These are phyloP conservation scores for Geotrichum fermentans DNA, from an alignment of 1,139 yeast genomes.

Conservation along the genomic window DNA sequence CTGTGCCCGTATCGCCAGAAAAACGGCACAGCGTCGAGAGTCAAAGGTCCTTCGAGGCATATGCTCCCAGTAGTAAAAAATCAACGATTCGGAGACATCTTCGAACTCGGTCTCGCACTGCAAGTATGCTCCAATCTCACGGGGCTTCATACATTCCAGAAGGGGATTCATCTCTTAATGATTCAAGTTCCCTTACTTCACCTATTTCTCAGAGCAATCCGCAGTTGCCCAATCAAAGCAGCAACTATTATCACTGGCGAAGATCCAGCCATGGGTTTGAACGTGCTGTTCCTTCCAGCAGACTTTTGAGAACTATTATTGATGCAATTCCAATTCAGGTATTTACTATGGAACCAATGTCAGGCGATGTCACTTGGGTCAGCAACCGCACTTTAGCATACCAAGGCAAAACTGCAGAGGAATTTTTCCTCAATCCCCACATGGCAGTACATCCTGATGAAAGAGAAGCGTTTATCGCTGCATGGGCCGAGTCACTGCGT, in stretches of 20 bases:
- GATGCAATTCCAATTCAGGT: constrained; percentile 40
- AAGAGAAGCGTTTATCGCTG: constrained; percentile 26
- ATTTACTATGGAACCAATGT: constrained; percentile 34
- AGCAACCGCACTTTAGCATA: constrained; percentile 36
- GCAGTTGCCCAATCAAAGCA: not conserved
- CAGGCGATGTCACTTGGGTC: constrained; percentile 37
- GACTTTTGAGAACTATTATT: constrained; percentile 33
- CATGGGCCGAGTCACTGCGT: constrained; percentile 32
- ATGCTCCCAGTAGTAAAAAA: not conserved
- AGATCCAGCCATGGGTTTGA: constrained; percentile 18
- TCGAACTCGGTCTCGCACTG: constrained; percentile 6
- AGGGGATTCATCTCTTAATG: constrained; percentile 6
- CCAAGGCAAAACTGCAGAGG: constrained; percentile 35
- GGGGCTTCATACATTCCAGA: constrained; percentile 26
- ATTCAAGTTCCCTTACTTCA: not conserved
- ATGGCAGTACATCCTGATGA: constrained; percentile 35
- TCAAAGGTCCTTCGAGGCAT: not conserved
- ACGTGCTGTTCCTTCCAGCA: constrained; percentile 26
- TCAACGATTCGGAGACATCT: not conserved
- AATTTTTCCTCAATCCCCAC: constrained; percentile 29
- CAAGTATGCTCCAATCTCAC: constrained; percentile 23
- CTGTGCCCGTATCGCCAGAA: constrained; percentile 7
- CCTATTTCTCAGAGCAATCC: not conserved
- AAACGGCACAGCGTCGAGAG: constrained; percentile 11
- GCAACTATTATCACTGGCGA: constrained; percentile 19